These are phyloP conservation scores for Globisporangium polare DNA, from an alignment of 352 stramenopile genomes.

Conservation along the genomic window DNA sequence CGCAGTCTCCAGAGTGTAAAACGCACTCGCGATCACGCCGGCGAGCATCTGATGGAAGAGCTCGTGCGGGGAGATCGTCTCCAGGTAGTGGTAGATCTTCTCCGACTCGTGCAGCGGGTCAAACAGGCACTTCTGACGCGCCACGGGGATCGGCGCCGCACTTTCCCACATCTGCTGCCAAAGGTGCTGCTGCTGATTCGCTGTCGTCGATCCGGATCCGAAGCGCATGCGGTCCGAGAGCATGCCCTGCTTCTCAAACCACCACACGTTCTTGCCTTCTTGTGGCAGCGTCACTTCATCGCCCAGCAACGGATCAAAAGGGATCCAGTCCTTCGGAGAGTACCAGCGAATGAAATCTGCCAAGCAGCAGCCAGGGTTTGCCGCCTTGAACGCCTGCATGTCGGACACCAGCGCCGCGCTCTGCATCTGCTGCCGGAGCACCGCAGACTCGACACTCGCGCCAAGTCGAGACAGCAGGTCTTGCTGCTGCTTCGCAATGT, in stretches of 20 bases:
- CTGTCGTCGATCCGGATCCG: constrained; percentile 11
- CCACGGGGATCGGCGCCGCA: constrained; percentile 38
- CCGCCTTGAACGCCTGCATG: constrained; percentile 86
- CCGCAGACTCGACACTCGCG: constrained; percentile 55
- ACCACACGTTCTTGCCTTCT: constrained; percentile 53
- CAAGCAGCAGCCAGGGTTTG: constrained; percentile 60
- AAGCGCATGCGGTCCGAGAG: constrained; percentile 73
- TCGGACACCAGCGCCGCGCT: constrained; percentile 69
- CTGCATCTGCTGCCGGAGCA: constrained; percentile 72
- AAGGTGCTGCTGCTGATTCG: constrained; percentile 42
- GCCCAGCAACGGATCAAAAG: constrained; percentile 27
- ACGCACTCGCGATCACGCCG: constrained; percentile 49
- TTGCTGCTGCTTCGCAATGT: constrained; percentile 73
- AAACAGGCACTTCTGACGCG: constrained; percentile 69
- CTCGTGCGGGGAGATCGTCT: constrained; percentile 71
- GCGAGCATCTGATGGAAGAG: constrained; percentile 81
- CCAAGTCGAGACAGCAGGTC: constrained; percentile 68
- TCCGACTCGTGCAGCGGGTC: constrained; percentile 71
- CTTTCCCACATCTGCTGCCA: constrained; percentile 80
- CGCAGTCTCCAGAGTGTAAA: constrained; percentile 51
- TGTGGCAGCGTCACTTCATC: constrained; percentile 25
- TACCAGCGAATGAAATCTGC: constrained; percentile 85
- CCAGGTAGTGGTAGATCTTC: constrained; percentile 80
- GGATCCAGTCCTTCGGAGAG: constrained; percentile 78
- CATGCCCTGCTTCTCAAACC: constrained; percentile 65